These are phyloP conservation scores for Raffaelea albimanens DNA, from an alignment of 2,329 filamentous ascomycete species.

Conservation along the genomic window DNA sequence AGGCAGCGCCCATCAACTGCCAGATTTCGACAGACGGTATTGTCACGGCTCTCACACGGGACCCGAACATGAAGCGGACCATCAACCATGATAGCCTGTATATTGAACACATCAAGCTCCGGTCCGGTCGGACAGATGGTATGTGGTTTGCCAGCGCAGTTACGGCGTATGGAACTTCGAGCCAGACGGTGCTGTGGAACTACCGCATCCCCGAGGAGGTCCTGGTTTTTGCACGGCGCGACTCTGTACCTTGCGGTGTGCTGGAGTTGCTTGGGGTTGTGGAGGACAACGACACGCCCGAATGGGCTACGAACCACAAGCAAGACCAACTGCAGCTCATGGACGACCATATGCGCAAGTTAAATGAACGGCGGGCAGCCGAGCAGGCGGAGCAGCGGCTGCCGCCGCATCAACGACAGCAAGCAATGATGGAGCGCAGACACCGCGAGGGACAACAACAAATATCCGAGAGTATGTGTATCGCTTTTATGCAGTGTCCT, in stretches of 20 bases:
- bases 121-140: constrained; percentile 24
- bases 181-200: constrained; percentile 49
- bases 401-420: constrained; percentile 29
- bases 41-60: constrained; percentile 26
- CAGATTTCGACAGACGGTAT: constrained; percentile 40
- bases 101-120: constrained; percentile 36
- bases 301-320: constrained; percentile 37
- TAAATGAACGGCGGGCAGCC: constrained; percentile 30
- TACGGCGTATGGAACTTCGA: constrained; percentile 45
- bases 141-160: constrained; percentile 48
- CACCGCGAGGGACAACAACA: constrained; percentile 32
- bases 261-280: constrained; percentile 44
- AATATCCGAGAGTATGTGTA: constrained; percentile 35
- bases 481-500: too few relatives aligned
- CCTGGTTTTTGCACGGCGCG: constrained; percentile 37
- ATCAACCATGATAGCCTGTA: constrained; percentile 28
- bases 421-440: constrained; percentile 30
- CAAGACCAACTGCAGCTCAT: constrained; percentile 27
- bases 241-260: constrained; percentile 49
- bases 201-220: constrained; percentile 47
- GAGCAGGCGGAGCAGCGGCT: constrained; percentile 34
- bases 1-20: constrained; percentile 29
- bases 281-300: constrained; percentile 40
- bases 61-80: constrained; percentile 1
- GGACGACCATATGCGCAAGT: constrained; percentile 25